These are phyloP conservation scores for Paramecium tetraurelia DNA, from an alignment of 73 alveolate genomes.

Conservation along the genomic window DNA sequence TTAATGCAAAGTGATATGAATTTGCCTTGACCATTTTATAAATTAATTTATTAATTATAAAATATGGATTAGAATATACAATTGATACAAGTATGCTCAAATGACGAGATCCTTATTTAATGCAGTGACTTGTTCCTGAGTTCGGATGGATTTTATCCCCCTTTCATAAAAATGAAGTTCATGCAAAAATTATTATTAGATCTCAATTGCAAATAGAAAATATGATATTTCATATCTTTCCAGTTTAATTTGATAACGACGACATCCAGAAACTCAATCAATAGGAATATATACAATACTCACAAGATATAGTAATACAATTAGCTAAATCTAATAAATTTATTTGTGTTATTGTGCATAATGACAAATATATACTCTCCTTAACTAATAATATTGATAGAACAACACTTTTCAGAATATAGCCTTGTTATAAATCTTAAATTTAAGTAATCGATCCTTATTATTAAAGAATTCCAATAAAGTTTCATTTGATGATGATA, in stretches of 20 bases:
- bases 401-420: slow-evolving; percentile 8
- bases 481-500: not conserved
- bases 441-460: not conserved
- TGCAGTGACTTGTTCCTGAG: not conserved
- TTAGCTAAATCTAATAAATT: not conserved
- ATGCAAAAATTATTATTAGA: not conserved
- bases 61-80: not conserved
- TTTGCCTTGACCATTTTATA: not conserved
- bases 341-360: not conserved
- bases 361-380: not conserved
- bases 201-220: not conserved
- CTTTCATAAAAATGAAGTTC: not conserved
- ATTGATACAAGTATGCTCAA: not conserved
- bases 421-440: slow-evolving; percentile 34
- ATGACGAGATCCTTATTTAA: not conserved
- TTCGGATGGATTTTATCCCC: slow-evolving; percentile 8
- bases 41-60: not conserved
- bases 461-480: slow-evolving; percentile 28
- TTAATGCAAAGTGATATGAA: not conserved
- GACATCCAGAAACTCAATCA: not conserved
- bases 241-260: not conserved
- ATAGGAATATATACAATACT: not conserved
- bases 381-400: not conserved
- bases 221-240: not conserved
- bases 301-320: slow-evolving; percentile 17